Evolutionary conservation across 2,329 filamentous ascomycete genomes (phyloP), one percentile per base, ranked within the genome.

Genomic region (Fusarium napiforme): DNA sequence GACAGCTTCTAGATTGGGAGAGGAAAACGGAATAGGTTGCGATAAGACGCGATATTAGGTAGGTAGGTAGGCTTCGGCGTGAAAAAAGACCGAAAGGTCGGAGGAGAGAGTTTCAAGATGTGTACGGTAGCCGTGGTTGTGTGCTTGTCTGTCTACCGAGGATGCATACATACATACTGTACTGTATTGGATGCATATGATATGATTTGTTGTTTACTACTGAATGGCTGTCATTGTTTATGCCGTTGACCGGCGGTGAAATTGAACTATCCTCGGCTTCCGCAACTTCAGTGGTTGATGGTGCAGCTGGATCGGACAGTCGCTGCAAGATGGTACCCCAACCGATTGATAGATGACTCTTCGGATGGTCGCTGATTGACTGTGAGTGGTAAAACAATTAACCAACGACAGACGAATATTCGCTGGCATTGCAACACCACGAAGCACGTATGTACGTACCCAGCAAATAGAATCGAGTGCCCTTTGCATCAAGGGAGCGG

Each of bases 171-270:
- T 26, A 37, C 36, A 37, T 9, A 26, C n/a, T 42, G 39, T 19
- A 26, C 43, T 28, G 43, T 28, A 47, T 18, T 47, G 45, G 45
- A 37, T 42, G 43, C 45, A n/a, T 43, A 50, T 71, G 49, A 53
- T 28, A 9, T 40, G 50, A 18, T 40, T 57, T 56, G 37, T 64
- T 49, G 39, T 60, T 68, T 46, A 47, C 49, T 32, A 26, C 49
- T 49, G 43, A 47, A n/a, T 40, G n/a, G 49, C 55, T 71, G 49
- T 43, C 52, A 21, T 72, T 49, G 43, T 57, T 69, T 52, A 49
- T 72, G 69, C 63, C 18, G 64, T 56, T 49, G 58, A 57, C 69
- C 69, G 49, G 69, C 58, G 69, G 69, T 72, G 69, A 72, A 72
- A 64, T 60, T 34, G 46, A 58, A 21, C 34, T 50, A 57, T 72